A percentile compares a stretch with the other conserved stretches of the same genome.
Conservation (phyloP, 768 basidiomycete species). For the Agrocybe pediades region DNA sequence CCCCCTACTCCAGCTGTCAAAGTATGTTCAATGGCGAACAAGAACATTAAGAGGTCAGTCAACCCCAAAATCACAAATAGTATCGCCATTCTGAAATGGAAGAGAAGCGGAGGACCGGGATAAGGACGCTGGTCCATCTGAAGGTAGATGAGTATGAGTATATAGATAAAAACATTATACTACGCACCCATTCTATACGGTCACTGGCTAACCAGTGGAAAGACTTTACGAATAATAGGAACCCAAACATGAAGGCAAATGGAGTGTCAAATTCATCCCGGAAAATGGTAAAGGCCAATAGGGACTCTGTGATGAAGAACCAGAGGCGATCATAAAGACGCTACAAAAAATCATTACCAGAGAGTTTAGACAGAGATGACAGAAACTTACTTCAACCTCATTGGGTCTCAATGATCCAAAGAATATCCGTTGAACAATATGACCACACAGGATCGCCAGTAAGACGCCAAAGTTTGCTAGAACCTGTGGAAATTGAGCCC, state of each 20-base stretch:
- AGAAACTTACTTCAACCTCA: slow-evolving; percentile 80
- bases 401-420: slow-evolving; percentile 86
- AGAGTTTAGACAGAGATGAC: neutral
- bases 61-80: slow-evolving; percentile 77
- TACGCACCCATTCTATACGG: slow-evolving; percentile 91
- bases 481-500: slow-evolving; percentile 53
- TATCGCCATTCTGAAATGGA: slow-evolving; percentile 80
- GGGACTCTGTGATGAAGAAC: slow-evolving; percentile 97
- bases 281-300: slow-evolving; percentile 97
- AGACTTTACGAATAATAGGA: slow-evolving; percentile 91
- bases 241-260: slow-evolving; percentile 93
- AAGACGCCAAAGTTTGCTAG: slow-evolving; percentile 90
- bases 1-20: slow-evolving; percentile 79
- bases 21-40: slow-evolving; percentile 80
- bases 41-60: slow-evolving; percentile 76
- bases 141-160: slow-evolving; percentile 9
- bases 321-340: slow-evolving; percentile 94
- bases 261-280: slow-evolving; percentile 92
- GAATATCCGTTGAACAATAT: slow-evolving; percentile 83
- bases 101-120: slow-evolving; percentile 78
- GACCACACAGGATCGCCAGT: slow-evolving; percentile 72
- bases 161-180: neutral
- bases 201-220: slow-evolving; percentile 98
- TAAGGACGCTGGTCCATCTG: slow-evolving; percentile 98
- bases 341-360: slow-evolving; percentile 42